phyloP scores from a whole-genome alignment of 2,329 filamentous ascomycete species.

The Botrytis tulipae region DNA sequence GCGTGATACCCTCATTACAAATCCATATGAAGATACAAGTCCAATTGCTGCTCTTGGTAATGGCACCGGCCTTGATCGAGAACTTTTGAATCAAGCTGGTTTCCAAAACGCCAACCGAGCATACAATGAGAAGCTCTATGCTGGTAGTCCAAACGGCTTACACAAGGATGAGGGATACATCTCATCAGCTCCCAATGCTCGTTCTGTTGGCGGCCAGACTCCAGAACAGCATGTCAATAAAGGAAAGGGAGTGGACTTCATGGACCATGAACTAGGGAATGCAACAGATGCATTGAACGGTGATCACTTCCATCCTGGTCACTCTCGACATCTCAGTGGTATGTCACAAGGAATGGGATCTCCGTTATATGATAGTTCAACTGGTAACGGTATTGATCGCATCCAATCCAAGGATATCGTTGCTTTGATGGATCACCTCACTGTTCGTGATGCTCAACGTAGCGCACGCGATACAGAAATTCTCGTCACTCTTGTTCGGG shows the following conservation, averaged over 20 bases:
- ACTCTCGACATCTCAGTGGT: constrained; percentile 72
- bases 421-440: constrained; percentile 96
- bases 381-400: constrained; percentile 80
- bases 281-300: constrained; percentile 49
- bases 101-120: constrained; percentile 41
- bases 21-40: constrained; percentile 64
- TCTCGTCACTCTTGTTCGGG: constrained; percentile 86
- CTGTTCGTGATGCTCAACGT: constrained; percentile 92
- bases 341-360: constrained; percentile 90
- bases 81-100: constrained; percentile 44
- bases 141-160: constrained; percentile 55
- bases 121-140: constrained; percentile 41
- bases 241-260: constrained; percentile 47
- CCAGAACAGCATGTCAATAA: constrained; percentile 44
- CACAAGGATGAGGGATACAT: constrained; percentile 89
- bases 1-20: constrained; percentile 64
- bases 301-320: constrained; percentile 66
- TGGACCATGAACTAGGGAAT: constrained; percentile 51
- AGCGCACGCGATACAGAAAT: constrained; percentile 97
- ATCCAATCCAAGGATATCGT: constrained; percentile 98
- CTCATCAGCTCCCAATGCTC: constrained; percentile 62
- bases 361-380: constrained; percentile 86
- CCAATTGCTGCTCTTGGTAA: constrained; percentile 50
- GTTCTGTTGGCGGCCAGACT: constrained; percentile 48
- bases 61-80: constrained; percentile 40